Base-by-base conservation (phyloP, 306 rosid species). In the Alnus glutinosa region DNA sequence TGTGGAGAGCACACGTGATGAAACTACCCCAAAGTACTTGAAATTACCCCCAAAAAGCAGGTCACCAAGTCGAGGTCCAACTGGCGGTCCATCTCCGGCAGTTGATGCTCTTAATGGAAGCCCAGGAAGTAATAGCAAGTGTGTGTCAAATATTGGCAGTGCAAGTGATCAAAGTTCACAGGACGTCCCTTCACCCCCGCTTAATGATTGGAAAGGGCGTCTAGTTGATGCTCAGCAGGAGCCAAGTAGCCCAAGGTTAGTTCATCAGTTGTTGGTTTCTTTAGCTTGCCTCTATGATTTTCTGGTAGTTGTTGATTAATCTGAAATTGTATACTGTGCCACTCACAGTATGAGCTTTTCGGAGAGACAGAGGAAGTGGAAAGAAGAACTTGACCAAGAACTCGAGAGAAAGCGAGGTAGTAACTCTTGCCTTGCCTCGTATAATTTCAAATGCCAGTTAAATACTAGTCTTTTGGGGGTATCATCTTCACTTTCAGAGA, bases 321-420 rank as follows among this genome's bases (percentile, higher is more conserved):
- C 82, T 80, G 78, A 79, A 73, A 59, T 48, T 42, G 19, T 28
- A 6, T 54, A 59, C 13, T 47, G 71, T 71, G 71, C n/a, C 75
- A 46, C 71, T 76, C 69, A 78, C 89, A 91, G 97, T 77, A 78
- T 85, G 85, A 87, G 86, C 90, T 90, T 86, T 83, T 90, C 98
- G 5, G 98, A 96, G 83, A 93, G 89, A 81, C 92, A 93, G 85
- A 93, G 92, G 81, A 93, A 92, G 88, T 96, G 99, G 99, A 93
- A 96, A 82, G 99, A 93, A 87, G 99, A 96, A 87, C 99, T 96
- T 30, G 94, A 91, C 77, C 98, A 91, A 77, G 99, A 96, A 89
- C 99, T 96, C 30, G 97, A 90, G 85, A 89, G 97, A 84, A 90
- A 90, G 82, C 92, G 99, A 93, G 99, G 99, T 96, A 71, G 76